Conservation (phyloP, 345 rosid genomes). For the Linum tenue region DNA sequence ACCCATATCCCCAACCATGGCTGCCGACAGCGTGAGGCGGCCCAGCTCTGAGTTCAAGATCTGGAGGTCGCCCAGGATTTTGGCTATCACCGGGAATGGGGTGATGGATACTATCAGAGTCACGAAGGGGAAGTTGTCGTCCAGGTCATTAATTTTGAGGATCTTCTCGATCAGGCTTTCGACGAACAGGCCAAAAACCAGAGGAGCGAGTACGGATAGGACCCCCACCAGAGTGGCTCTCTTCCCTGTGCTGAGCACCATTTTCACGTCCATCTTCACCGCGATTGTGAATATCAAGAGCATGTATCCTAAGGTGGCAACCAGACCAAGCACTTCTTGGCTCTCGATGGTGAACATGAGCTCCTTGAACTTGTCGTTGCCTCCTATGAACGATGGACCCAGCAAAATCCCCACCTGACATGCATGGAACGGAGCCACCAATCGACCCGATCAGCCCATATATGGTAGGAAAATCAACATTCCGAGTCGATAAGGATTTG, state of each 20-base stretch:
- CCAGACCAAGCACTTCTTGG: slow-evolving; percentile 17
- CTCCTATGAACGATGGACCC: slow-evolving; percentile 38
- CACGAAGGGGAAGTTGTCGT: background rate
- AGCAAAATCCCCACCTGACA: slow-evolving; percentile 35
- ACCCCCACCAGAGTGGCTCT: slow-evolving; percentile 6
- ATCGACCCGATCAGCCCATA: no score
- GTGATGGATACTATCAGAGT: slow-evolving; percentile 16
- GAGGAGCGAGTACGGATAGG: slow-evolving; percentile 13
- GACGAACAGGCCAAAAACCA: slow-evolving; percentile 2
- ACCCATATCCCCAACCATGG: slow-evolving; percentile 16
- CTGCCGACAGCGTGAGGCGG: slow-evolving; percentile 28
- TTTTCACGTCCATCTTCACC: slow-evolving; percentile 26
- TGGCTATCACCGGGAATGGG: slow-evolving; percentile 29
- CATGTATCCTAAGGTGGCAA: slow-evolving; percentile 32
- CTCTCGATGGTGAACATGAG: slow-evolving; percentile 24
- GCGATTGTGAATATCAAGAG: slow-evolving; percentile 28
- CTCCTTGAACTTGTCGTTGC: slow-evolving; percentile 10
- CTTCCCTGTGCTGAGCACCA: slow-evolving; percentile 10
- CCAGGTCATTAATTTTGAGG: background rate
- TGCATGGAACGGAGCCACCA: background rate
- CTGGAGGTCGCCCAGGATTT: slow-evolving; percentile 27
- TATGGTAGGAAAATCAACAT: no score
- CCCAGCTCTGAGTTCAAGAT: slow-evolving; percentile 40
- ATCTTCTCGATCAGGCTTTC: background rate
- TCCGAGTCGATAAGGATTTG: no score